Evolutionary conservation across 2,329 filamentous ascomycete genomes (phyloP), one percentile per base, ranked within the genome.

Genomic region (Tolypocladium amazonense): DNA sequence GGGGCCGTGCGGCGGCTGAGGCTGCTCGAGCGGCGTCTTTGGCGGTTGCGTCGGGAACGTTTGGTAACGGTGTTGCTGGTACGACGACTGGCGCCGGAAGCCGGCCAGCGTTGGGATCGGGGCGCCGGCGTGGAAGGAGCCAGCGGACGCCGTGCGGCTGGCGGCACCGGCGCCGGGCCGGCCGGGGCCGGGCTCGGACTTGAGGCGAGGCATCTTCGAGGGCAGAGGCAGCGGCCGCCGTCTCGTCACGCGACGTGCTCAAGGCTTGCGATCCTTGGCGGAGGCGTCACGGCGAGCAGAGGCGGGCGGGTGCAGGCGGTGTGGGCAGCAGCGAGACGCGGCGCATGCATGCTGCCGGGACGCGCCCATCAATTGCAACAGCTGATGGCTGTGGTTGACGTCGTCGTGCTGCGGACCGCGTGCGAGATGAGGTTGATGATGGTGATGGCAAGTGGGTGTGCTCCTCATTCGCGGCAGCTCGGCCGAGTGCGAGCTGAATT

Each of bases 21-120:
- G 45, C 4, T 30, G 79, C 20, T 78, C 79, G 59, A 85, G 83
- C 2, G 86, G 84, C 1, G 84, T 83, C 65, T 83, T 85, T 15
- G 89, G 89, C 20, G 89, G 88, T 39, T 85, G 81, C 0, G 88
- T 89, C 3, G 89, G 89, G 67, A 94, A 93, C 8, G 90, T 93
- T 67, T 92, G 88, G 74, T 93, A 94, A 69, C 87, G 86, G 64
- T 86, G 78, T 1, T 35, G 50, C 8, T 53, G 50, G 7, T 12
- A 9, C 30, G 76, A 74, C 30, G 73, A 69, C 18, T 76, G 76
- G 43, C 77, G 75, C 52, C 73, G 55, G 56, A 70, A 61, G 59
- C 66, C 63, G 12, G 61, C 50, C 56, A 73, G 57, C 9, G 72
- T 69, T 2, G 78, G 78, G 50, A 81, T 78, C 6, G 79, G 77